phyloP scores from a whole-genome alignment of 2,329 filamentous ascomycete genomes.

The Alternaria incomplexa region DNA sequence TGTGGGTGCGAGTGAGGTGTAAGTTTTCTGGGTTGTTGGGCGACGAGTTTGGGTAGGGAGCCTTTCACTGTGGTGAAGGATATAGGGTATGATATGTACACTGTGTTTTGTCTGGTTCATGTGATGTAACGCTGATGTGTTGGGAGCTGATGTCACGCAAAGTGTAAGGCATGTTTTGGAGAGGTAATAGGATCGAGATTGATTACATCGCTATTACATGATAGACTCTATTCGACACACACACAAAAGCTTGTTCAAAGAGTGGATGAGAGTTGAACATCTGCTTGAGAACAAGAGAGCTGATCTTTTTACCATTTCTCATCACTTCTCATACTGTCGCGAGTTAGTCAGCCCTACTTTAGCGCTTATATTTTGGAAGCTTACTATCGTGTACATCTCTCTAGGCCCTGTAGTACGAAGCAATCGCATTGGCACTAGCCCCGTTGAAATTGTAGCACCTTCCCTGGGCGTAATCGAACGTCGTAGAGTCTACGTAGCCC shows the following conservation, averaged over 20 bases:
- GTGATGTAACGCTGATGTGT: not conserved
- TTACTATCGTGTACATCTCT: not conserved
- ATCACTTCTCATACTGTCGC: not conserved
- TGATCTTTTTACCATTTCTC: not conserved
- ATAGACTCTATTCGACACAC: not conserved
- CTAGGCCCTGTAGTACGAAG: not conserved
- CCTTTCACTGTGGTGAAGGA: not conserved
- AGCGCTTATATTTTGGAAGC: not conserved
- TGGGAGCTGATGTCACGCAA: not conserved
- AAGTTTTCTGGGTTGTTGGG: conserved; percentile 32
- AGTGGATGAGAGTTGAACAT: not conserved
- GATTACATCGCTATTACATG: not conserved
- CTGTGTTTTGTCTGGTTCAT: not conserved
- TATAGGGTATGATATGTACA: not conserved
- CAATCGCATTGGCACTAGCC: not conserved
- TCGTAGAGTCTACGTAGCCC: not conserved
- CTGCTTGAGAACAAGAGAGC: not conserved
- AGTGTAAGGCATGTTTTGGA: not conserved
- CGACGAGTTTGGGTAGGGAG: conserved; percentile 23
- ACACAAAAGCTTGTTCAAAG: not conserved
- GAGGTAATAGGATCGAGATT: not conserved
- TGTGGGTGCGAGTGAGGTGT: conserved; percentile 20
- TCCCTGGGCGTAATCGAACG: not conserved
- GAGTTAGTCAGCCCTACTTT: not conserved
- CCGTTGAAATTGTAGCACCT: not conserved